phyloP scores from a whole-genome alignment of 2,329 filamentous ascomycete genomes.

The Colletotrichum viniferum region DNA sequence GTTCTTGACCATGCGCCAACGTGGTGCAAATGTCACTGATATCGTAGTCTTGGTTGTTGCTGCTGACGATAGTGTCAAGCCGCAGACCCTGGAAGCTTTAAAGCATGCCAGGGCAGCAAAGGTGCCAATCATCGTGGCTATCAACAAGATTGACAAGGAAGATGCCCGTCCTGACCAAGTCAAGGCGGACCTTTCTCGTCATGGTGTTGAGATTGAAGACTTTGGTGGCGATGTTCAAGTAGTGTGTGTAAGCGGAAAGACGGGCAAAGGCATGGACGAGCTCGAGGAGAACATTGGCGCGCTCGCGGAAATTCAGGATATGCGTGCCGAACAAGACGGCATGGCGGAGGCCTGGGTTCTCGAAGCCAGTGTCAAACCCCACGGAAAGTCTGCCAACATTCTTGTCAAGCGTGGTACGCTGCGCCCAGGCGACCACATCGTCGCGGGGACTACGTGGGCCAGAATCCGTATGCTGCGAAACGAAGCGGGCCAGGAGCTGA shows the following conservation, averaged over 20 bases:
- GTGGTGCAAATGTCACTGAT: constrained; percentile 94
- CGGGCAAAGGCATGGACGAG: constrained; percentile 87
- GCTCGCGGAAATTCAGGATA: constrained; percentile 87
- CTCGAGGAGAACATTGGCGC: constrained; percentile 90
- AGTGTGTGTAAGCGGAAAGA: constrained; percentile 90
- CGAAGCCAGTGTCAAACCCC: constrained; percentile 85
- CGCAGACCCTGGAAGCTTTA: constrained; percentile 93
- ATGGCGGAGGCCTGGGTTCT: constrained; percentile 92
- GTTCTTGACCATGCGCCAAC: constrained; percentile 93
- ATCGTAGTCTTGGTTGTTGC: constrained; percentile 96
- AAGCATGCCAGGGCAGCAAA: constrained; percentile 88
- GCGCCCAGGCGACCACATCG: constrained; percentile 78
- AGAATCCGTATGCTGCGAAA: constrained; percentile 84
- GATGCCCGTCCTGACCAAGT: constrained; percentile 81
- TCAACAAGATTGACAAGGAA: constrained; percentile 95
- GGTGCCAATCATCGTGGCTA: constrained; percentile 95
- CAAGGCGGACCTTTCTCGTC: constrained; percentile 81
- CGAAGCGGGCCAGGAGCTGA: constrained; percentile 76
- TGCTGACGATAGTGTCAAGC: constrained; percentile 96
- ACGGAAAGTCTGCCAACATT: constrained; percentile 85
- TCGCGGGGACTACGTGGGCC: constrained; percentile 88
- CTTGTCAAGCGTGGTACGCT: constrained; percentile 89
- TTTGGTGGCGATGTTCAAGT: constrained; percentile 94
- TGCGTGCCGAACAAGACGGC: constrained; percentile 78
- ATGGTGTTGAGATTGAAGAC: constrained; percentile 92